Conservation (phyloP, 345 rosid species). For the Mallotus nudiflorus region DNA sequence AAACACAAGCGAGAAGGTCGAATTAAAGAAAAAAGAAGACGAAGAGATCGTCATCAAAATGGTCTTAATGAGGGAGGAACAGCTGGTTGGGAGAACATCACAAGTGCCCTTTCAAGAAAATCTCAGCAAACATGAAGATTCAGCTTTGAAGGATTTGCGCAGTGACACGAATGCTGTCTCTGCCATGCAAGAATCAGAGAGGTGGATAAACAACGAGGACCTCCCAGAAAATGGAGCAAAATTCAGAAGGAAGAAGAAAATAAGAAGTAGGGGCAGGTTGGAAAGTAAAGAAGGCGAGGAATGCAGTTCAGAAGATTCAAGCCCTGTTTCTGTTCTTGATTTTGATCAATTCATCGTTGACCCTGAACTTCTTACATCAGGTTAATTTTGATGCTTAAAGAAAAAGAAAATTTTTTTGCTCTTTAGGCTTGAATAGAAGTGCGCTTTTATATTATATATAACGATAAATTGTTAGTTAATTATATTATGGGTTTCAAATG, state of each 20-base stretch:
- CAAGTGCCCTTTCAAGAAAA: slow-evolving; percentile 2
- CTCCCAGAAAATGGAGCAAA: slow-evolving; percentile 19
- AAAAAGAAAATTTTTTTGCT: too few relatives aligned
- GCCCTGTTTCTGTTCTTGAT: slow-evolving; percentile 93
- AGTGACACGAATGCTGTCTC: neutral
- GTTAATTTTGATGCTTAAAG: slow-evolving; percentile 17
- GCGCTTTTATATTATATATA: too few relatives aligned
- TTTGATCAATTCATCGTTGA: slow-evolving; percentile 45
- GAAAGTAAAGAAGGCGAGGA: slow-evolving; percentile 40
- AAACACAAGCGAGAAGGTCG: slow-evolving; percentile 6
- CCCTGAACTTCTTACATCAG: slow-evolving; percentile 38
- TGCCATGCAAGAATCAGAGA: neutral
- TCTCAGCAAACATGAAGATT: slow-evolving; percentile 9
- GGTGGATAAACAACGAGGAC: neutral
- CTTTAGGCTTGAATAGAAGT: too few relatives aligned
- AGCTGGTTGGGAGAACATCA: slow-evolving; percentile 6
- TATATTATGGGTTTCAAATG: neutral
- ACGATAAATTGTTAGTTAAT: too few relatives aligned
- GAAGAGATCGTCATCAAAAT: slow-evolving; percentile 11
- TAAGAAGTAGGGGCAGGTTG: neutral
- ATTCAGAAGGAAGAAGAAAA: slow-evolving; percentile 31
- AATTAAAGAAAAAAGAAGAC: slow-evolving; percentile 17
- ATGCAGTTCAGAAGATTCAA: slow-evolving; percentile 59
- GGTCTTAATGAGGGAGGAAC: slow-evolving; percentile 17
- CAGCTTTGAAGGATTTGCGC: neutral